Base-by-base conservation (phyloP, 192 early-diverging fungal genomes). In the Podochytrium sp. region DNA sequence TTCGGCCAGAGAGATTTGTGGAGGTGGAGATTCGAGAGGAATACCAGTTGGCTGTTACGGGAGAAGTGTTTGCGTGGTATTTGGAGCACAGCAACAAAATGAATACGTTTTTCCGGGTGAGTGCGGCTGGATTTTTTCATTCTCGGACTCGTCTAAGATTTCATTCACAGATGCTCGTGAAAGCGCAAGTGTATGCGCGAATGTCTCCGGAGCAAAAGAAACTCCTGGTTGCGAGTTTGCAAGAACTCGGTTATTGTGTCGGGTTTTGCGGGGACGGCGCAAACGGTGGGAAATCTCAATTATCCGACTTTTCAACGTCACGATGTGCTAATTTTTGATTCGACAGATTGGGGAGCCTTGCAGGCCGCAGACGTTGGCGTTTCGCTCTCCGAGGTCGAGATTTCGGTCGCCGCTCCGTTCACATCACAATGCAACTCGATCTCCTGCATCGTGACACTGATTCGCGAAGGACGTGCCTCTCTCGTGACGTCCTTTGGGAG, bases 241-340 rank as follows among this genome's bases (percentile, higher is more conserved):
- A 98, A 75, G 85, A 81, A 25, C 86, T 98, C 32, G 96, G 92
- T 16, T 96, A 98, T 81, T 95, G 91, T 73, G 92, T 94, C 32
- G 94, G 95, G 0, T 99, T 99, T 79, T 98, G 96, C 76, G 98
- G 98, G n/a, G 98, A 99, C 76, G 98, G 98, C 10, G 96, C 98
- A 23, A 99, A 99, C 71, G 98, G 69, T 71, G 23, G 25, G 33
- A 29, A 37, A 47, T 30, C 23, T 12, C 12, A 4, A 61, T 39
- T 39, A 27, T 55, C 23, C 5, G 5, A 4, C 18, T 27, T 23
- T 47, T 47, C 43, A 0, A 47, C 0, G n/a, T 47, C 43, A 10
- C 10, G 43, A 7, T 47, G 43, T 12, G 43, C 20, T 47, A 20
- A 7, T 62, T 37, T 37, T 35, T 52, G n/a, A n/a, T 25, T n/a